Base-by-base conservation (phyloP, 768 basidiomycete species). In the Galerina sulciceps region DNA sequence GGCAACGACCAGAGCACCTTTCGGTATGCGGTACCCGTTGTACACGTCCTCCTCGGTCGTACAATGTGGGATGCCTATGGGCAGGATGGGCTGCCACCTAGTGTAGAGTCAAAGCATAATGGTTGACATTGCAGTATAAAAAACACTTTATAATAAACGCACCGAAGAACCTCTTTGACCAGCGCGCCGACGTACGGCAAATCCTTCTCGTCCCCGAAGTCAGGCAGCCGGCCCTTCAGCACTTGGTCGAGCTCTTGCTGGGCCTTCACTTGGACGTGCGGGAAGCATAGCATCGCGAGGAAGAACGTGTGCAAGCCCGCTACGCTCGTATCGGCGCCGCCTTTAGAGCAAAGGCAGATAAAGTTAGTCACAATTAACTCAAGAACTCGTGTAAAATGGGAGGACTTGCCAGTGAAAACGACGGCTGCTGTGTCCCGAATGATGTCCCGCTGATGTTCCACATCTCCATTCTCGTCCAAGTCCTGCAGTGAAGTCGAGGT, bases 241-340 rank as follows among this genome's bases (percentile, higher is more conserved):
- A 76, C 70, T 22, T 62, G 44, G 56, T 76, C 77, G 3, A 79
- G 63, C 49, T 78, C 72, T 3, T 42, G 59, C 49, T 78, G 76
- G 2, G 74, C 76, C 44, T 65, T 73, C 36, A 60, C 62, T 9
- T 73, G 63, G 9, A 71, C 68, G 4, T 74, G 67, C 1, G 73
- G 76, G 44, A 71, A 57, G 10, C 69, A 56, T 1, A 72, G 58
- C 52, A 77, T 71, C 3, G 64, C 69, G 2, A 76, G 54, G 38
- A 78, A 66, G 58, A 73, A 75, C 0, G 63, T 41, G 41, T 66
- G 56, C 10, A 60, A 42, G 13, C 51, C 55, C 20, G 61, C 49
- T 1, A 65, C 47, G 2, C 61, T 59, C 23, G 64, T 65, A 47
- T 65, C 64, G 31, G 61, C 50, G 18, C 61, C 64, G 14, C 49